Evolutionary conservation across 805 yeast species (phyloP).

Genomic region (Ogataea ganodermae): DNA sequence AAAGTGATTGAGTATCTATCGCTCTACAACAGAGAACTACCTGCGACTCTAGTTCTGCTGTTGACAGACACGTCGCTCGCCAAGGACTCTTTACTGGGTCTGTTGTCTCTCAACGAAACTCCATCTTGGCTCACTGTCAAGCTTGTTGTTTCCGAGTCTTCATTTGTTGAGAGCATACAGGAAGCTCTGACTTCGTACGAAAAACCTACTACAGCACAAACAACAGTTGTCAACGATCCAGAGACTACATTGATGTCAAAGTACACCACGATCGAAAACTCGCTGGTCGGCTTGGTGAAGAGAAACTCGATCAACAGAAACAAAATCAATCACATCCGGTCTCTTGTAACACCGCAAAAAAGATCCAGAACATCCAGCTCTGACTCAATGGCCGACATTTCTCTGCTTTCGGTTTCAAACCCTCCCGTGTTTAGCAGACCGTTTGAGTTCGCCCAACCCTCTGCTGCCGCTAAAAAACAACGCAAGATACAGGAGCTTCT

Average conservation of each 20-base stretch:
- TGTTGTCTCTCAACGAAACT: not conserved
- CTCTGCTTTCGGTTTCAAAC: constrained; percentile 13
- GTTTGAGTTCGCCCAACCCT: constrained; percentile 13
- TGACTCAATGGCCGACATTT: constrained; percentile 11
- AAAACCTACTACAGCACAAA: not conserved
- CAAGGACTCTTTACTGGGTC: not conserved
- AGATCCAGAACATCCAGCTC: not conserved
- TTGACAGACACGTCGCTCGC: constrained; percentile 4
- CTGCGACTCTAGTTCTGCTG: constrained; percentile 19
- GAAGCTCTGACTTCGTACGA: constrained; percentile 3
- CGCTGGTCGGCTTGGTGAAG: constrained; percentile 16
- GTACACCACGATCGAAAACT: constrained; percentile 20
- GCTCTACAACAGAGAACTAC: constrained; percentile 12
- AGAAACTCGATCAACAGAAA: constrained; percentile 10
- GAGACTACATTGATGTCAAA: constrained; percentile 21
- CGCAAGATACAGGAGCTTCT: constrained; percentile 23
- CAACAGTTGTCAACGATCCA: constrained; percentile 11
- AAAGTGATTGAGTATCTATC: constrained; percentile 26
- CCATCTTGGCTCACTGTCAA: constrained; percentile 14
- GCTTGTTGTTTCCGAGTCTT: not conserved
- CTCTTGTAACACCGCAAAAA: constrained; percentile 13
- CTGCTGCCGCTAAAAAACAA: constrained; percentile 11
- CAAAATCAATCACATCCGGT: constrained; percentile 15
- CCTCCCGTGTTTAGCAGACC: constrained; percentile 10
- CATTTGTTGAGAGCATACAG: not conserved